These are phyloP conservation scores for Rhodotorula paludigena DNA, from an alignment of 768 basidiomycete genomes.

Conservation along the genomic window DNA sequence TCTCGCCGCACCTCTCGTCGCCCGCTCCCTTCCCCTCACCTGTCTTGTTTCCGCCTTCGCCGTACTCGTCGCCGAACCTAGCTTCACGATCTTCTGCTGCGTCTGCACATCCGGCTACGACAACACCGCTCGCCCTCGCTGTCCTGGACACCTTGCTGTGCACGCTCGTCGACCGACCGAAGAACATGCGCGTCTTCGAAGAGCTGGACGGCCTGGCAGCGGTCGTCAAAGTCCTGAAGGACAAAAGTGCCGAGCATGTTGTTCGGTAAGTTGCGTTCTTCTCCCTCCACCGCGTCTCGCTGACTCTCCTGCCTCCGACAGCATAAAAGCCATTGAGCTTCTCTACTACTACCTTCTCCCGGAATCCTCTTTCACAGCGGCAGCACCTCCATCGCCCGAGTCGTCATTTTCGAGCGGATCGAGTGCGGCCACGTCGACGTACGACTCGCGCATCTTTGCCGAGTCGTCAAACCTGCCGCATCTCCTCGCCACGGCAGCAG, in stretches of 20 bases:
- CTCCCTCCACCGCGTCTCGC: not conserved
- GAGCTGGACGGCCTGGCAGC: conserved; percentile 68
- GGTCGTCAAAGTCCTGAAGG: conserved; percentile 80
- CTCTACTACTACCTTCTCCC: conserved; percentile 91
- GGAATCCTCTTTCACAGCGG: conserved; percentile 49
- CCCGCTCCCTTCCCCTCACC: conserved; percentile 22
- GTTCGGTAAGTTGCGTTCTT: conserved; percentile 58
- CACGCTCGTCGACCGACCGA: conserved; percentile 77
- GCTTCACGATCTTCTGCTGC: conserved; percentile 48
- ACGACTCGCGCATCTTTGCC: not conserved
- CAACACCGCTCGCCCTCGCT: conserved; percentile 58
- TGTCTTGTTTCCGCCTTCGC: conserved; percentile 23
- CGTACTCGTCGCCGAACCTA: not conserved
- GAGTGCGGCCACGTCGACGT: conserved; percentile 5
- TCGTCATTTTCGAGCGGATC: not conserved
- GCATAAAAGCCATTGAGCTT: conserved; percentile 95
- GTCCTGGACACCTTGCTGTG: conserved; percentile 80
- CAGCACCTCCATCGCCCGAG: not conserved
- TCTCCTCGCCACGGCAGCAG: conserved; percentile 21
- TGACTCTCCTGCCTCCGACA: conserved; percentile 44
- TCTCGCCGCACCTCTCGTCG: conserved; percentile 8
- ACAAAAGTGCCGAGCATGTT: conserved; percentile 76
- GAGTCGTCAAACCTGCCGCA: not conserved
- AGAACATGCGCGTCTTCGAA: conserved; percentile 73
- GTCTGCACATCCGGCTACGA: conserved; percentile 17